Evolutionary conservation across 2,329 filamentous ascomycete species (phyloP).

Genomic region (Nemania diffusa): DNA sequence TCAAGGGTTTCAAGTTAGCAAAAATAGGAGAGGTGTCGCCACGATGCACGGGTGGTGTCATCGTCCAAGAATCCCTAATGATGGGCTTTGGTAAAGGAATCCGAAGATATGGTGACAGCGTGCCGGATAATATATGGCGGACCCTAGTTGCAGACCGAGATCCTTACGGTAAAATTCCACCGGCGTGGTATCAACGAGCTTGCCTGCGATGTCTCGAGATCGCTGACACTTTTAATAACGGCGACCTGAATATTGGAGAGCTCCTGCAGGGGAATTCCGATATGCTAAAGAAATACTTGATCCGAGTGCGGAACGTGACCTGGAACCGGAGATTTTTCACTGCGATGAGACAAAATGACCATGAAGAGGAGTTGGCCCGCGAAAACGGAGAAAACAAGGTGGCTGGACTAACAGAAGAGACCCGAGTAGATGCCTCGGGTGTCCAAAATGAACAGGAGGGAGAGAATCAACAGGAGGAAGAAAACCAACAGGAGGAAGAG

Average conservation of each 20-base stretch:
- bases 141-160: conserved; percentile 35
- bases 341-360: background rate
- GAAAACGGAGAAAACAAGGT: background rate
- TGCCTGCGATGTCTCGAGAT: conserved; percentile 19
- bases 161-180: conserved; percentile 20
- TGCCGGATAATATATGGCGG: conserved; percentile 33
- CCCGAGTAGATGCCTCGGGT: too few species aligned
- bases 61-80: conserved; percentile 6
- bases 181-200: conserved; percentile 31
- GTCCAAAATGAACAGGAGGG: too few species aligned
- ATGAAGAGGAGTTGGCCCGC: background rate
- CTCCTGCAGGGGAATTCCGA: background rate
- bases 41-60: conserved; percentile 10
- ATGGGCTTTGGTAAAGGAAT: conserved; percentile 1
- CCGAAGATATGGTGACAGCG: conserved; percentile 3
- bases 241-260: conserved; percentile 7
- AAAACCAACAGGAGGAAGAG: too few species aligned
- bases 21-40: background rate
- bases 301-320: background rate
- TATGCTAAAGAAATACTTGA: conserved; percentile 3
- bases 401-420: too few species aligned
- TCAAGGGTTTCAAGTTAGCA: background rate
- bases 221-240: conserved; percentile 4
- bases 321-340: background rate
- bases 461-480: too few species aligned